Conservation (phyloP, 2,329 filamentous ascomycete genomes). For the Colletotrichum noveboracense region DNA sequence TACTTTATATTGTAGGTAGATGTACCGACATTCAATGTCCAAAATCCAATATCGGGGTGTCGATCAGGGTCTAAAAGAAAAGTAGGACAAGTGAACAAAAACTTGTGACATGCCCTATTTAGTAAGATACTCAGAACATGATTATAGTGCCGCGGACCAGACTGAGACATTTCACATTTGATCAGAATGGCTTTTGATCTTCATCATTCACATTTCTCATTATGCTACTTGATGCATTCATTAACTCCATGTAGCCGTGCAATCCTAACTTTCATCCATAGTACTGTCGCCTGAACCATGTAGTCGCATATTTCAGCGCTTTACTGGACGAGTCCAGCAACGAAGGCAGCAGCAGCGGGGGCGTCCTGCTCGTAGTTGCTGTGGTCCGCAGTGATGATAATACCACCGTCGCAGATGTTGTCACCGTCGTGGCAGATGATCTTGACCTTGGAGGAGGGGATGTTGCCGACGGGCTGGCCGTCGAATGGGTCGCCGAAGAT, state of each 20-base stretch:
- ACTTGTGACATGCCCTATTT: background rate
- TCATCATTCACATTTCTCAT: background rate
- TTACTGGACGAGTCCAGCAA: slow-evolving; percentile 23
- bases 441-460: slow-evolving; percentile 6
- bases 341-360: slow-evolving; percentile 30
- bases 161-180: background rate
- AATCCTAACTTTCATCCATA: background rate
- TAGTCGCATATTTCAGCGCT: background rate
- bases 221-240: background rate
- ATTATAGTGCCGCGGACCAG: background rate
- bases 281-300: background rate
- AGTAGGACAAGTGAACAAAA: too few relatives aligned
- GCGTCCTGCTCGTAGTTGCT: slow-evolving; percentile 34
- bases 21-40: too few relatives aligned
- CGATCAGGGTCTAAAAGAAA: too few relatives aligned
- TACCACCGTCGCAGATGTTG: slow-evolving; percentile 33
- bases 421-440: slow-evolving; percentile 38
- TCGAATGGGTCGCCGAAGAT: slow-evolving; percentile 22
- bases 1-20: too few relatives aligned
- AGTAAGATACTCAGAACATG: background rate
- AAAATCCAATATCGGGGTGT: too few relatives aligned
- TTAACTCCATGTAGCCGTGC: background rate
- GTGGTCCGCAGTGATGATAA: slow-evolving; percentile 29
- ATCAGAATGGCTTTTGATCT: background rate
- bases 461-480: background rate